Base-by-base conservation (phyloP, 1,139 yeast species). In the Suzukiozyma palmioleophila region DNA sequence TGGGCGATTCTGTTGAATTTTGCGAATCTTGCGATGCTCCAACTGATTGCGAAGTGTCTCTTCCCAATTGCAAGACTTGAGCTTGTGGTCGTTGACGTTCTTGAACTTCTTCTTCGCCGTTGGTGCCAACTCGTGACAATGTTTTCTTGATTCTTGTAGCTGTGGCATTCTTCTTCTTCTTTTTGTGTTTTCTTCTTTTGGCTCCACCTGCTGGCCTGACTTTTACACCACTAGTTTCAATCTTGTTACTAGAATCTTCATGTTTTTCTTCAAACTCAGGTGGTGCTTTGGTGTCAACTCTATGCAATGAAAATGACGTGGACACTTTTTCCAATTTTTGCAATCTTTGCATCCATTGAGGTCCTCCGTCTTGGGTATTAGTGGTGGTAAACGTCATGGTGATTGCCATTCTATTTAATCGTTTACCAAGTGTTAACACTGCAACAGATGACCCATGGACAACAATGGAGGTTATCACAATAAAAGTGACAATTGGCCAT, bases 391-490 rank as follows among this genome's bases (percentile, higher is more conserved):
- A 84, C 0, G 97, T 79, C 85, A 89, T 86, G 3, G 97, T 87
- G 51, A 92, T 81, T 5, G 96, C 88, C 84, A 92, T 84, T 45
- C 95, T 82, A 64, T 90, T 89, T 58, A 92, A 75, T 44, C 94
- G 83, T 54, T 82, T 85, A 39, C 97, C 97, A 38, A 92, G 72
- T 0, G 94, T 82, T 48, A 89, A 76, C 5, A 90, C 96, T 0
- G 98, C 98, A 34, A 92, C 96, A 0, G 97, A 89, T 0, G 97
- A 90, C 11, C 98, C 98, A 63, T 92, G 98, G 24, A 92, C 95
- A 22, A 89, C 68, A 52, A 92, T 92, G 2, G 97, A 89, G 0
- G 95, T 77, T 9, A 92, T 71, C 29, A 92, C 88, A 45, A 92
- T 66, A 53, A 92, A 92, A 33, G 92, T 81, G 1, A 85, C 87